These are phyloP conservation scores for Aspergillus panamensis DNA, from an alignment of 495 filamentous ascomycete genomes.

Conservation along the genomic window DNA sequence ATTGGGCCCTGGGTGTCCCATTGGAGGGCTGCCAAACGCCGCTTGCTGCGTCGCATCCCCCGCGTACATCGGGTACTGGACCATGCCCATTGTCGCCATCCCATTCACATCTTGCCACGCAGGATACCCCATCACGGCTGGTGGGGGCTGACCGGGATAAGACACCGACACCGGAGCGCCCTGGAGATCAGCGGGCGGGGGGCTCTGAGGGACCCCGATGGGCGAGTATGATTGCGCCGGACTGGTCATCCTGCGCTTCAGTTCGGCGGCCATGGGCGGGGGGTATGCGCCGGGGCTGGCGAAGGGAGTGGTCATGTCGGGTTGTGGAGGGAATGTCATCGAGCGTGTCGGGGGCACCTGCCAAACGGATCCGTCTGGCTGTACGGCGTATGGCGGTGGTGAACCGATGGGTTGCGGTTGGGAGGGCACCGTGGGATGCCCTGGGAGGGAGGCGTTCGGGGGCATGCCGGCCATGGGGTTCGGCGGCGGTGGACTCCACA, in stretches of 20 bases:
- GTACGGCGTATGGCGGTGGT: constrained; percentile 33
- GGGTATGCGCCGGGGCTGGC: constrained; percentile 31
- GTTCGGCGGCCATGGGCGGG: constrained; percentile 36
- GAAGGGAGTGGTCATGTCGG: constrained; percentile 29
- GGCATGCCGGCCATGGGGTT: constrained; percentile 29
- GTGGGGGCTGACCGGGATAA: constrained; percentile 28
- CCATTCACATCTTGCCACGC: constrained; percentile 39
- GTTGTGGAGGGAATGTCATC: constrained; percentile 40
- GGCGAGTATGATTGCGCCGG: constrained; percentile 33
- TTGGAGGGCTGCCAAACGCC: constrained; percentile 30
- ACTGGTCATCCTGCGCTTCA: constrained; percentile 45
- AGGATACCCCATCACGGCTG: constrained; percentile 33
- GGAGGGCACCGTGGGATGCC: constrained; percentile 34
- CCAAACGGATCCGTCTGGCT: constrained; percentile 42
- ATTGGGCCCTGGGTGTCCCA: constrained; percentile 37
- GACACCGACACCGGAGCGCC: constrained; percentile 31
- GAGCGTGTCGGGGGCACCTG: constrained; percentile 36
- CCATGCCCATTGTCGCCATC: constrained; percentile 34
- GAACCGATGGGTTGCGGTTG: constrained; percentile 34
- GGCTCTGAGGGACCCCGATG: constrained; percentile 26
- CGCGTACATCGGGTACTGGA: constrained; percentile 40
- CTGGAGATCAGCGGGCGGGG: constrained; percentile 32
- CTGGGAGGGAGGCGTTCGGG: constrained; percentile 30
- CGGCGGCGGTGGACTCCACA: constrained; percentile 29
- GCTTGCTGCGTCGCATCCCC: constrained; percentile 32